These are phyloP conservation scores for Apiotrichum brassicae DNA, from an alignment of 1,284 basidiomycete species.

Conservation along the genomic window DNA sequence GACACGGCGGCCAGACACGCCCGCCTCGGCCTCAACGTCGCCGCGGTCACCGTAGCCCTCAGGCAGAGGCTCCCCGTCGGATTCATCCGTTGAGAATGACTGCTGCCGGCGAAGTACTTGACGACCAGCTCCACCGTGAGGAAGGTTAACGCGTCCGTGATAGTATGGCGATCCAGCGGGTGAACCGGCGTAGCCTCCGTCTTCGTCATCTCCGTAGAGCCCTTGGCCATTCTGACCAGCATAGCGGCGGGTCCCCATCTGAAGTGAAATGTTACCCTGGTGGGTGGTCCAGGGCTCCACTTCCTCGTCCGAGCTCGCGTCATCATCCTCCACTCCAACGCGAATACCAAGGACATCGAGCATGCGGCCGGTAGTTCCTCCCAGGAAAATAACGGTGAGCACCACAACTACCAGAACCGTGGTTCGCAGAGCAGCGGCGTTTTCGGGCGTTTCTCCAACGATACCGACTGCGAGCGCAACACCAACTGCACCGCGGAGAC, in stretches of 20 bases:
- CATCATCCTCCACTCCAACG: conserved; percentile 92
- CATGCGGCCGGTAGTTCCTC: conserved; percentile 94
- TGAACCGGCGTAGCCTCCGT: conserved; percentile 10
- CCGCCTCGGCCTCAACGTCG: conserved; percentile 38
- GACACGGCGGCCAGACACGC: conserved; percentile 35
- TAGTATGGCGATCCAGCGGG: conserved; percentile 27
- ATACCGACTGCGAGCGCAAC: conserved; percentile 95
- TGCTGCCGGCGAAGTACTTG: conserved; percentile 8
- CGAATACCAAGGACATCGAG: conserved; percentile 93
- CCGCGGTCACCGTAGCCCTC: conserved; percentile 50
- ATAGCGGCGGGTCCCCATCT: conserved; percentile 37
- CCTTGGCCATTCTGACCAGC: conserved; percentile 40
- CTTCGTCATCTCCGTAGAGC: conserved; percentile 33
- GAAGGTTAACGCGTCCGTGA: conserved; percentile 4
- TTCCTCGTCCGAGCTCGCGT: conserved; percentile 70
- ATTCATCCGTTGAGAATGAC: conserved; percentile 52
- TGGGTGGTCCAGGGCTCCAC: conserved; percentile 49
- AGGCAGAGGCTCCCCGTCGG: conserved; percentile 71
- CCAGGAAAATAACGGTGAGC: conserved; percentile 89
- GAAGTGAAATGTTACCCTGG: conserved; percentile 36
- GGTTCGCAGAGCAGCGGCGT: conserved; percentile 82
- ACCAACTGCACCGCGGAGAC: conserved; percentile 89
- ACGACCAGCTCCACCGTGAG: not conserved
- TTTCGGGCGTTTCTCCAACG: conserved; percentile 79
- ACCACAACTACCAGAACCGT: conserved; percentile 96